Evolutionary conservation across 768 basidiomycete genomes (phyloP).

Genomic region (Rhodotorula sphaerocarpa): DNA sequence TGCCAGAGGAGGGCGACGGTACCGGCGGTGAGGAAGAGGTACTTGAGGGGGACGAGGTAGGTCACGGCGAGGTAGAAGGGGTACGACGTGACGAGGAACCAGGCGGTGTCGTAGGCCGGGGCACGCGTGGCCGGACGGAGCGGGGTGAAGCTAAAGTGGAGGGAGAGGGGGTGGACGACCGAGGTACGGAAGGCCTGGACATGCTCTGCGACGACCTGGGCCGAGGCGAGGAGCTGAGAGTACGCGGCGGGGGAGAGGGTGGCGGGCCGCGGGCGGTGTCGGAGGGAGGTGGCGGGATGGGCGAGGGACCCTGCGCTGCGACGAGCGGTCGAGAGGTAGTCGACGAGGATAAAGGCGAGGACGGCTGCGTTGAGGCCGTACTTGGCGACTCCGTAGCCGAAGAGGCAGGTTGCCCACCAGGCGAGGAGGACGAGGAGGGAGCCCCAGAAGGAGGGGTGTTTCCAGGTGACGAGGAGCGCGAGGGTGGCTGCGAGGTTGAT

Average conservation of each 20-base stretch:
- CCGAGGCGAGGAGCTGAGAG: conserved; percentile 22
- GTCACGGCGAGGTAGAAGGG: conserved; percentile 37
- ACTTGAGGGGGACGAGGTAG: conserved; percentile 30
- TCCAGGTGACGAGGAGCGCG: conserved; percentile 40
- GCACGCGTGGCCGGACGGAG: conserved; percentile 15
- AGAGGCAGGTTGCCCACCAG: conserved; percentile 40
- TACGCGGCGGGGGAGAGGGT: conserved; percentile 27
- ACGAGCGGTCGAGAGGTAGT: conserved; percentile 24
- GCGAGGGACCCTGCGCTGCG: background rate
- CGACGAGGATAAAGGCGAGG: conserved; percentile 17
- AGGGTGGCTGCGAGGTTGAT: conserved; percentile 18
- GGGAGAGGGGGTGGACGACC: conserved; percentile 30
- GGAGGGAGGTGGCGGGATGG: conserved; percentile 3
- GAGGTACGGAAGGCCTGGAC: conserved; percentile 21
- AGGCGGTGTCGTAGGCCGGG: conserved; percentile 32
- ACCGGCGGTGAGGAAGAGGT: conserved; percentile 34
- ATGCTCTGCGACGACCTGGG: conserved; percentile 28
- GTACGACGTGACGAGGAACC: conserved; percentile 39
- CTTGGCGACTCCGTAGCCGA: conserved; percentile 25
- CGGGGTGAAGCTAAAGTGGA: conserved; percentile 22
- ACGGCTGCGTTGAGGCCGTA: conserved; percentile 35
- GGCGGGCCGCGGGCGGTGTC: conserved; percentile 5
- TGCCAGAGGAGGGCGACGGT: conserved; percentile 38
- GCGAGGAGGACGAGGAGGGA: conserved; percentile 36
- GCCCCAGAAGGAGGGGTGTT: conserved; percentile 30